phyloP scores from a whole-genome alignment of 257 asterid genomes.

The Lithospermum erythrorhizon region DNA sequence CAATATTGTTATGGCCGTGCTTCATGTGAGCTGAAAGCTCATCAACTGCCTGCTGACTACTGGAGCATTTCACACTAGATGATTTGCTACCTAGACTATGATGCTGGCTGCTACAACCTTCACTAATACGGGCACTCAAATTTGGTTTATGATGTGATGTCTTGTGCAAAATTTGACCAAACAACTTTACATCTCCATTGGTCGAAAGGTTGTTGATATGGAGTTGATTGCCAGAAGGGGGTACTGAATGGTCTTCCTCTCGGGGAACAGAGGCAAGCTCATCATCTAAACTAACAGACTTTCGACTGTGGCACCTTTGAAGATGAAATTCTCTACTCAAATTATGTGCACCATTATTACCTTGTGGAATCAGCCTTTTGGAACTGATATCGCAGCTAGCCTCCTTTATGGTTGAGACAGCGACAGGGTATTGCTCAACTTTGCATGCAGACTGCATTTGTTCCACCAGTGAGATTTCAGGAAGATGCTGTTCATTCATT shows the following conservation, averaged over 20 bases:
- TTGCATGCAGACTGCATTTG: conserved; percentile 34
- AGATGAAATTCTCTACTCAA: conserved; percentile 28
- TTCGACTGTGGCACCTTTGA: conserved; percentile 35
- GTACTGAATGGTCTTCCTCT: conserved; percentile 12
- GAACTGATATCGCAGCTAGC: conserved; percentile 28
- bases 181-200: conserved; percentile 77
- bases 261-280: conserved; percentile 20
- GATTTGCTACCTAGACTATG: conserved; percentile 26
- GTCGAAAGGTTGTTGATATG: conserved; percentile 47
- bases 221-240: conserved; percentile 33
- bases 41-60: conserved; percentile 23
- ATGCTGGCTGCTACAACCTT: conserved; percentile 22
- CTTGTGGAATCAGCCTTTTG: conserved; percentile 25
- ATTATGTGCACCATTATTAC: neutral
- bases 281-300: conserved; percentile 21
- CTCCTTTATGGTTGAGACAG: conserved; percentile 34
- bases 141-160: conserved; percentile 42
- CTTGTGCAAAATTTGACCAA: conserved; percentile 65
- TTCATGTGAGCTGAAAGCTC: conserved; percentile 34
- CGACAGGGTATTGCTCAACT: conserved; percentile 39
- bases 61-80: conserved; percentile 24
- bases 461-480: conserved; percentile 25
- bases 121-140: conserved; percentile 19
- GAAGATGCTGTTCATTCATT: conserved; percentile 28
- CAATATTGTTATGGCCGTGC: conserved; percentile 28